Conservation (phyloP, 176 grass and related monocot species). For the Aegilops bicornis region DNA sequence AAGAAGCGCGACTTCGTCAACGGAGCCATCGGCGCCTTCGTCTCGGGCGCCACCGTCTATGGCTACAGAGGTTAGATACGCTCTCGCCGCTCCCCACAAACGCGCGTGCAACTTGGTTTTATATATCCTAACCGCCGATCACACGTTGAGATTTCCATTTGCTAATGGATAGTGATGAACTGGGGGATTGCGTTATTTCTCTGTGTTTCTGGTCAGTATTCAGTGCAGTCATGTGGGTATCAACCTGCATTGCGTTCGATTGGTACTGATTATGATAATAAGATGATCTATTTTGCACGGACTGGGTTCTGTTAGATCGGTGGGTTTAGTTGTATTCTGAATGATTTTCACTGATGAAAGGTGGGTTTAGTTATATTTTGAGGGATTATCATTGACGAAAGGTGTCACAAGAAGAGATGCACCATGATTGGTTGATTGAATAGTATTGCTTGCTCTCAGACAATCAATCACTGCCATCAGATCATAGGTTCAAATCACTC, state of each 20-base stretch:
- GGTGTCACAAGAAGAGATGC: background rate
- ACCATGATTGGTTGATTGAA: background rate
- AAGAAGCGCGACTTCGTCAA: slow-evolving; percentile 91
- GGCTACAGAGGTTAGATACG: slow-evolving; percentile 71
- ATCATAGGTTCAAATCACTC: background rate
- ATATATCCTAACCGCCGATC: background rate
- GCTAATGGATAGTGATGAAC: background rate
- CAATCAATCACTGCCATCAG: slow-evolving; percentile 8
- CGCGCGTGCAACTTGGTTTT: background rate
- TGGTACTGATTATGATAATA: background rate
- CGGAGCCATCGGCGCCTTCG: slow-evolving; percentile 78
- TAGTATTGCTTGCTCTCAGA: background rate
- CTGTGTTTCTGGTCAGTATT: background rate
- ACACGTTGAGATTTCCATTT: background rate
- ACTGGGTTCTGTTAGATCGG: background rate
- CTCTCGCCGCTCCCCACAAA: background rate
- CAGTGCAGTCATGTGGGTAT: background rate
- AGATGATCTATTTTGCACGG: background rate
- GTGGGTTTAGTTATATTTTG: background rate
- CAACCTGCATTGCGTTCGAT: background rate
- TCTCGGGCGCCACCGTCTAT: slow-evolving; percentile 81
- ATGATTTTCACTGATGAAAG: background rate
- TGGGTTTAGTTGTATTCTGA: background rate
- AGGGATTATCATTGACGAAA: background rate
- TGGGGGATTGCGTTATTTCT: background rate